Evolutionary conservation across 768 basidiomycete genomes (phyloP).

Genomic region (Serendipita vermifera): DNA sequence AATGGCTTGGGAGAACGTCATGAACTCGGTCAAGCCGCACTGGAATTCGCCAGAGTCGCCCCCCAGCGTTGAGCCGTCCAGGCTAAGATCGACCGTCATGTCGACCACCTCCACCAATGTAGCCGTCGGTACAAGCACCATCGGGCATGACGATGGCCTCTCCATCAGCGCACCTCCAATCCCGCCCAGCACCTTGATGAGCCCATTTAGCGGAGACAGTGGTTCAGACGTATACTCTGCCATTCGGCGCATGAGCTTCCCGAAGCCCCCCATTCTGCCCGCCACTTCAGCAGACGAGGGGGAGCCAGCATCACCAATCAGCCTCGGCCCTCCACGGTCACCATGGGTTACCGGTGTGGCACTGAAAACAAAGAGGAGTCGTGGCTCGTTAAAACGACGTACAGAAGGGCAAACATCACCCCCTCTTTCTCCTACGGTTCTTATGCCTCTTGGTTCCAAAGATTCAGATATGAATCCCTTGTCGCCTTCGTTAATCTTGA

Average conservation of each 20-base stretch:
- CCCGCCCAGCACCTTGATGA: background rate
- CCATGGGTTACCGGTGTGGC: constrained; percentile 3
- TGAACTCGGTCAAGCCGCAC: constrained; percentile 3
- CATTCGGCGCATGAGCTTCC: constrained; percentile 1
- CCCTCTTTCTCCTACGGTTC: no score
- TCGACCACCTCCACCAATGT: background rate
- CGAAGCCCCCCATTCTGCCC: background rate
- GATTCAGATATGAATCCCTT: no score
- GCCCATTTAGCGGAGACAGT: background rate
- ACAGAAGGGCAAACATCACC: no score
- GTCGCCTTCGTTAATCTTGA: no score
- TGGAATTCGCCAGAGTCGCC: background rate
- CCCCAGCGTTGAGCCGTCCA: background rate
- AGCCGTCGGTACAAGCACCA: background rate
- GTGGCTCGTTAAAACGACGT: background rate
- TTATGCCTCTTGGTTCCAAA: no score
- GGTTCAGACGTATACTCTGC: constrained; percentile 6
- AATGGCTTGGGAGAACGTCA: background rate
- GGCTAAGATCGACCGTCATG: background rate
- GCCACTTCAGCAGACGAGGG: background rate
- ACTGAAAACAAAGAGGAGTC: background rate
- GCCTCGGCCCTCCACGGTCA: background rate
- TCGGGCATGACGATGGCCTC: background rate
- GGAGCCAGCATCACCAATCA: background rate
- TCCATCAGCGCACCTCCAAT: background rate